These are phyloP conservation scores for Pleurotus platypus DNA, from an alignment of 768 basidiomycete genomes.

Conservation along the genomic window DNA sequence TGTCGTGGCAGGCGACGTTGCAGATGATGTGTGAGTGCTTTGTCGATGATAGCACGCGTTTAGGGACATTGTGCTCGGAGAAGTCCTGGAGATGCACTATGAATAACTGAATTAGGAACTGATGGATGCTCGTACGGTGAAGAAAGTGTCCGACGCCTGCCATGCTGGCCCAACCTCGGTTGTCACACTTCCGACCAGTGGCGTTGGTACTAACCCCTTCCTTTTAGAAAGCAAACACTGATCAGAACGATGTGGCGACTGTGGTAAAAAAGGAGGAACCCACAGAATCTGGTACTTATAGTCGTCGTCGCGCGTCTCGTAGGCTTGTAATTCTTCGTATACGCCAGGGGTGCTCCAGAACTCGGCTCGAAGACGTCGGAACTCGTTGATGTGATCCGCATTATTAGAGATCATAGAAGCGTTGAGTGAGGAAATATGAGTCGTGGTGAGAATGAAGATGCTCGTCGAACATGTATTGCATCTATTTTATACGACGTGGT, in stretches of 20 bases:
- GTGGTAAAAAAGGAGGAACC: neutral
- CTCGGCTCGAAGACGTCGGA: neutral
- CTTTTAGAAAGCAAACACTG: neutral
- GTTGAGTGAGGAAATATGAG: too few species aligned
- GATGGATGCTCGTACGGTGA: neutral
- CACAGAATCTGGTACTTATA: neutral
- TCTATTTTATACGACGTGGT: too few species aligned
- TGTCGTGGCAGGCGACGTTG: slow-evolving; percentile 12
- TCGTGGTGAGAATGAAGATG: too few species aligned
- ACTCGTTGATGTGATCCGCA: neutral
- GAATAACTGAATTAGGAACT: too few species aligned
- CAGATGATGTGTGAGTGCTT: slow-evolving; percentile 11
- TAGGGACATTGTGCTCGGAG: neutral
- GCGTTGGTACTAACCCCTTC: neutral
- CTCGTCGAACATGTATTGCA: too few species aligned
- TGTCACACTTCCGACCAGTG: neutral
- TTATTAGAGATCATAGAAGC: too few species aligned
- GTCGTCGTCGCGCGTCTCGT: neutral
- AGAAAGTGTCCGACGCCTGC: neutral
- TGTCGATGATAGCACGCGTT: neutral
- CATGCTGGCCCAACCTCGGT: neutral
- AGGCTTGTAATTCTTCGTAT: neutral
- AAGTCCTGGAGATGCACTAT: neutral
- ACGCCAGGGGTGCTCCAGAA: neutral
- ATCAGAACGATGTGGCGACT: neutral